Evolutionary conservation across 2,329 filamentous ascomycete genomes (phyloP).

Genomic region (Calonectria fujianensis): DNA sequence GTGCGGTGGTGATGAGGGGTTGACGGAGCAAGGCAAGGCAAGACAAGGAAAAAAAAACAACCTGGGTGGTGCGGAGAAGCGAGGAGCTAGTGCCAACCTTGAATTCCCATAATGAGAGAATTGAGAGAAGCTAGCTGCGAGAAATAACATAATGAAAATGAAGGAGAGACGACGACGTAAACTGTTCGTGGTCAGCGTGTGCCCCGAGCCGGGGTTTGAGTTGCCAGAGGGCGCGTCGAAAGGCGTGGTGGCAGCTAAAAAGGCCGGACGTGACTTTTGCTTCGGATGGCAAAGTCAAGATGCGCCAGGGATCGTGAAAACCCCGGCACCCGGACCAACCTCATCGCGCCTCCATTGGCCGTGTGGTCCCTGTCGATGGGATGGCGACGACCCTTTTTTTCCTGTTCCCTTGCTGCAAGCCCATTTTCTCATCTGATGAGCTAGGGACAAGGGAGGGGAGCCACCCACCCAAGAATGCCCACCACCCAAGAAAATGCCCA

Average conservation of each 20-base stretch:
- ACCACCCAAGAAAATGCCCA: background rate
- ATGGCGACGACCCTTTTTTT: background rate
- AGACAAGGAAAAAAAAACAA: no score
- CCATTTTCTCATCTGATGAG: conserved; percentile 19
- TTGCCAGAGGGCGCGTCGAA: background rate
- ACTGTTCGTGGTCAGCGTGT: background rate
- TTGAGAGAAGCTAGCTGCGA: background rate
- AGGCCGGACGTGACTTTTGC: background rate
- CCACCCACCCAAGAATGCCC: no score
- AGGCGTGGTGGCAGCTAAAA: background rate
- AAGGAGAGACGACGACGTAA: background rate
- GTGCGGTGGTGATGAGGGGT: conserved; percentile 11
- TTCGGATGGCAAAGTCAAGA: conserved; percentile 1
- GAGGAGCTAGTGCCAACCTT: conserved; percentile 28
- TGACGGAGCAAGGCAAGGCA: background rate
- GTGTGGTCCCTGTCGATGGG: background rate
- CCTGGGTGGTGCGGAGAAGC: conserved; percentile 14
- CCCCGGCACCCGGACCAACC: background rate
- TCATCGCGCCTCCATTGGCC: conserved; percentile 23
- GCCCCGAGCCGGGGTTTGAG: background rate
- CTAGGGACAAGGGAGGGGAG: background rate
- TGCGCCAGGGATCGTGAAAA: background rate
- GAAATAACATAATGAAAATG: conserved; percentile 28
- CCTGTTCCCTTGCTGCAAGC: background rate
- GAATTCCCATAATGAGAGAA: background rate